Evolutionary conservation across 2,329 filamentous ascomycete genomes (phyloP).

Genomic region (Ilyonectria sp.): DNA sequence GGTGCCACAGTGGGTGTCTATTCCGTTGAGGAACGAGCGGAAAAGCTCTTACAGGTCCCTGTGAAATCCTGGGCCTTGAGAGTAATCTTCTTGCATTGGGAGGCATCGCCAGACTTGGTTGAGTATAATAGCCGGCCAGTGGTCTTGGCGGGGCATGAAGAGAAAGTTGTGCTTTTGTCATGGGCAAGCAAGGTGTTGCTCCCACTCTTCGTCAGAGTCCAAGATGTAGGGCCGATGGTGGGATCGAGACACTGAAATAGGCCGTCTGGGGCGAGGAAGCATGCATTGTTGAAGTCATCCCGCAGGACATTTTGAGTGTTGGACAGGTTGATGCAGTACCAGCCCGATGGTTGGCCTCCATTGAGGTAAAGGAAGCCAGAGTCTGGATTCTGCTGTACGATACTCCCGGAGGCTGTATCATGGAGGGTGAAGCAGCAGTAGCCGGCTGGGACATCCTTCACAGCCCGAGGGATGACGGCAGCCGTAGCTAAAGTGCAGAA

Average conservation of each 20-base stretch:
- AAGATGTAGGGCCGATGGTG: constrained; percentile 49
- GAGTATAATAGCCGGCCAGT: constrained; percentile 46
- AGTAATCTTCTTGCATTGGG: constrained; percentile 43
- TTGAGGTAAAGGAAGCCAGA: constrained; percentile 49
- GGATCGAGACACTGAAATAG: constrained; percentile 52
- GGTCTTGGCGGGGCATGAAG: constrained; percentile 45
- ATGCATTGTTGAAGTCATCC: constrained; percentile 51
- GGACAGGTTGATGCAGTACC: constrained; percentile 52
- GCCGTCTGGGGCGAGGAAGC: constrained; percentile 47
- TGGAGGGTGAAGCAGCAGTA: constrained; percentile 53
- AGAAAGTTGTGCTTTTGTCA: constrained; percentile 44
- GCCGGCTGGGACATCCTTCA: constrained; percentile 37
- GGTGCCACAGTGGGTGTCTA: neutral
- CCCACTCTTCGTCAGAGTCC: constrained; percentile 44
- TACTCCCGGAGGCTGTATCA: constrained; percentile 42
- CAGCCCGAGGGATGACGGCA: constrained; percentile 42
- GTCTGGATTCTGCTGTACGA: constrained; percentile 46
- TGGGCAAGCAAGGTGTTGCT: constrained; percentile 43
- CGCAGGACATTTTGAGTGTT: constrained; percentile 45
- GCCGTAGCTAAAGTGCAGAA: constrained; percentile 39
- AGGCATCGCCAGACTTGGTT: constrained; percentile 31
- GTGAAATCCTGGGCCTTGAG: constrained; percentile 46
- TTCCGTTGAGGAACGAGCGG: constrained; percentile 21
- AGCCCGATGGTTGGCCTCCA: constrained; percentile 42
- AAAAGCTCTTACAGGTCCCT: constrained; percentile 46